These are phyloP conservation scores for Quercus tomentella DNA, from an alignment of 331 rosid genomes.

Conservation along the genomic window DNA sequence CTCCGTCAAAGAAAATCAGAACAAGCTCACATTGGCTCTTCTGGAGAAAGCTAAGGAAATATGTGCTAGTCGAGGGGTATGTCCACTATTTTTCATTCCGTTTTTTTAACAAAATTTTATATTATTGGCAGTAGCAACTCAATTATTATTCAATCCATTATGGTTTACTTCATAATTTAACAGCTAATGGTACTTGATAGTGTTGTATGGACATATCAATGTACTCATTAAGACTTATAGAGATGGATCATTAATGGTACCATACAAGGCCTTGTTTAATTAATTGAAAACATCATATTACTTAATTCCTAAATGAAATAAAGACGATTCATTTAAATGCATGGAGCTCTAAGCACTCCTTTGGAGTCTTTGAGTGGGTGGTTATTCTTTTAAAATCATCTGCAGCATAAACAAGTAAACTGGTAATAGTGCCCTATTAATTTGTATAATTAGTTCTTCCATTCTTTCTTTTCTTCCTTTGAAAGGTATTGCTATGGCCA, in stretches of 20 bases:
- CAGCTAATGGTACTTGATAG: neutral
- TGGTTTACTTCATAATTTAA: neutral
- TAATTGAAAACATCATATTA: neutral
- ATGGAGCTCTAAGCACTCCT: neutral
- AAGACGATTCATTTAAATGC: neutral
- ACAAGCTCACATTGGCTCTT: conserved; percentile 29
- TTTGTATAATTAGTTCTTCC: neutral
- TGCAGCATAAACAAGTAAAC: neutral
- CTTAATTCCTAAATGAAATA: neutral
- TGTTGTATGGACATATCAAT: neutral
- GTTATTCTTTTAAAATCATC: neutral
- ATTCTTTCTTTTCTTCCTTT: neutral
- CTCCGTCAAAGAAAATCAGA: conserved; percentile 33
- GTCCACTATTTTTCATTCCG: neutral
- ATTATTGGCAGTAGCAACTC: neutral
- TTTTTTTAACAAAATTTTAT: neutral
- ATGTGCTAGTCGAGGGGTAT: conserved; percentile 47
- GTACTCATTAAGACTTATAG: no score
- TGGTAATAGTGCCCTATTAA: neutral
- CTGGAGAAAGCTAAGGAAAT: conserved; percentile 46
- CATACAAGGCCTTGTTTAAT: neutral
- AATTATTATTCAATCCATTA: neutral
- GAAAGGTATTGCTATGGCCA: neutral
- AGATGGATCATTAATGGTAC: neutral
- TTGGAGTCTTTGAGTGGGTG: neutral